Evolutionary conservation across 2,329 filamentous ascomycete species (phyloP), one percentile per base, ranked within the genome.

Genomic region (Ophiocordyceps camponoti-leonardi): DNA sequence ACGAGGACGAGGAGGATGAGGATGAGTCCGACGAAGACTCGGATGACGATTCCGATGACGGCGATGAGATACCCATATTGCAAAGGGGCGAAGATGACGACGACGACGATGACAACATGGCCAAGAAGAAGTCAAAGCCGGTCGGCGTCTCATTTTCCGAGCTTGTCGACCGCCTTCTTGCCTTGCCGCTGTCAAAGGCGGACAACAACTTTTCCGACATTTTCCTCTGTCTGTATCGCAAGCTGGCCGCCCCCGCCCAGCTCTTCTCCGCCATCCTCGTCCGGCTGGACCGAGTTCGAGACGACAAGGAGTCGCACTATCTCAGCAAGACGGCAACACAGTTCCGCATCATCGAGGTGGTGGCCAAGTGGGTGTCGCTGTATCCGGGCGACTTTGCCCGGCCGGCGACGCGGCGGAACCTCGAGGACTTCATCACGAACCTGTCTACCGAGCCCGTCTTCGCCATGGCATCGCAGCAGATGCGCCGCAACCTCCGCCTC

Each of bases 311-410:
- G 11, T 72, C 79, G 1, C 75, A 79, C 50, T 81, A 84, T 50
- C 73, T 95, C 41, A 80, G 80, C 45, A 86, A 82, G 53, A 88
- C 83, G 39, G 79, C 83, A 8, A 79, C 81, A 6, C 90, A 95
- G 58, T 71, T 94, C 46, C 79, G 88, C 44, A 83, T 90, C 49
- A 79, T 94, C 37, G 81, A 84, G 52, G 79, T 92, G 7, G 68
- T 96, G 48, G 85, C 86, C 6, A 84, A 85, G 59, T 98, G 92
- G 92, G 81, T 94, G 1, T 79, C 81, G 16, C 69, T 81, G 41
- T 96, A 96, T 61, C 88, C 92, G 0, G 90, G 87, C 16, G 92
- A 98, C 61, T 94, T 96, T 67, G 87, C 87, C 1, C 79, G 83
- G 49, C 74, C 81, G 2, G 73, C 73, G 20, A 93, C 86, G 2